Conservation (phyloP, 495 filamentous ascomycete genomes). For the Podospora anserina region DNA sequence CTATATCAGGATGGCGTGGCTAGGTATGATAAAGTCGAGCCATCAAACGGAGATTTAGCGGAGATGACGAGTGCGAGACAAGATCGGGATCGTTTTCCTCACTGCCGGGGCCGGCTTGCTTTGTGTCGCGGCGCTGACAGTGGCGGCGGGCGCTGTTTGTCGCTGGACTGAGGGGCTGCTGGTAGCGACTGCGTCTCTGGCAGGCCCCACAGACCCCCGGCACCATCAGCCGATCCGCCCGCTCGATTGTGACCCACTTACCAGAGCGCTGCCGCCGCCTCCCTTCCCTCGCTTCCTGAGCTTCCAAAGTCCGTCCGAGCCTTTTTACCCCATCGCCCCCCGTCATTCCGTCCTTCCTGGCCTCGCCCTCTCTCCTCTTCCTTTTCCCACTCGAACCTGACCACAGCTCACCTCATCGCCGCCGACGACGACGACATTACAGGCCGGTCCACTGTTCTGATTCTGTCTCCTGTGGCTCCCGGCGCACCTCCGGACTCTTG, state of each 20-base stretch:
- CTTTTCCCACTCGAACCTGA: conserved; percentile 10
- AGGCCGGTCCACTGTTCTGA: not conserved
- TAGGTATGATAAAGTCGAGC: too few relatives aligned
- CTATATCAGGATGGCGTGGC: too few relatives aligned
- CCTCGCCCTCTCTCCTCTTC: conserved; percentile 21
- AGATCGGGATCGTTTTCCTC: conserved; percentile 5
- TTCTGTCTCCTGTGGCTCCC: conserved; percentile 12
- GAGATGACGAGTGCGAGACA: not conserved
- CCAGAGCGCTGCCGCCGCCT: conserved; percentile 34
- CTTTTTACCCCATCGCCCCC: conserved; percentile 36
- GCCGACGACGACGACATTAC: not conserved
- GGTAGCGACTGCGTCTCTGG: conserved; percentile 17
- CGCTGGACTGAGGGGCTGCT: conserved; percentile 13
- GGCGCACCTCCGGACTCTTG: conserved; percentile 26
- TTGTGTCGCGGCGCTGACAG: conserved; percentile 11
- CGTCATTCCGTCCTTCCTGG: conserved; percentile 27
- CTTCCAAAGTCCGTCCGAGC: conserved; percentile 30
- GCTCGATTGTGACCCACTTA: conserved; percentile 27
- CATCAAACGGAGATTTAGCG: not conserved
- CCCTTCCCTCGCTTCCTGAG: conserved; percentile 32
- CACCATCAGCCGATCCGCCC: conserved; percentile 43
- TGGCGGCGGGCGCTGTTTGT: conserved; percentile 3
- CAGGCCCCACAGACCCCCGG: conserved; percentile 33
- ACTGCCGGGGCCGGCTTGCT: conserved; percentile 23
- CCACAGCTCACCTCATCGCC: not conserved